These are phyloP conservation scores for Pleoardoris graminearum DNA, from an alignment of 2,329 filamentous ascomycete genomes.

Conservation along the genomic window DNA sequence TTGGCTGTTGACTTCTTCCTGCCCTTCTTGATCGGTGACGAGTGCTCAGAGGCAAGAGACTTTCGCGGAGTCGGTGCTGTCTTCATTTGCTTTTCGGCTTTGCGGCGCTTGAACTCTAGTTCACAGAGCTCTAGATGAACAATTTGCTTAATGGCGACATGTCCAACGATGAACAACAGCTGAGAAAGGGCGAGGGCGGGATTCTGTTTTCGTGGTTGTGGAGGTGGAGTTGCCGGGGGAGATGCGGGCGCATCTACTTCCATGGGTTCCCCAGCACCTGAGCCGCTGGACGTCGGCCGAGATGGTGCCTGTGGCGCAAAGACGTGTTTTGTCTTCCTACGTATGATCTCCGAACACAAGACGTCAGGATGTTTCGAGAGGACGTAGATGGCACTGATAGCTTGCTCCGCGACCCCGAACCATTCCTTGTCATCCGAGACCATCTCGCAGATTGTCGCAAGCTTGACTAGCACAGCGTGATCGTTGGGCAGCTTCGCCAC, in stretches of 20 bases:
- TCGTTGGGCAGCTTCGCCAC: constrained; percentile 85
- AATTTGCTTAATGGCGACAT: constrained; percentile 98
- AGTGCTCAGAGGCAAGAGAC: constrained; percentile 32
- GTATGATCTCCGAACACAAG: constrained; percentile 86
- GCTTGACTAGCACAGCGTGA: constrained; percentile 78
- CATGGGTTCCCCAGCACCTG: constrained; percentile 36
- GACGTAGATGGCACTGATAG: constrained; percentile 91
- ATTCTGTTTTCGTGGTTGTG: constrained; percentile 57
- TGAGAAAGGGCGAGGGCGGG: constrained; percentile 81
- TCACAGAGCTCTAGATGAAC: constrained; percentile 98
- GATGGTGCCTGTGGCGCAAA: constrained; percentile 62
- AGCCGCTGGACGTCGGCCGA: constrained; percentile 35
- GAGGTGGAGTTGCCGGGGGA: constrained; percentile 31
- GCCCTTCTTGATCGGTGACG: constrained; percentile 46
- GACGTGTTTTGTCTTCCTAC: constrained; percentile 81
- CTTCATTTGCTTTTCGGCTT: constrained; percentile 82
- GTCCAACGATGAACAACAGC: constrained; percentile 90
- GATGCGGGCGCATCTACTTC: constrained; percentile 27
- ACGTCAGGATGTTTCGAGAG: constrained; percentile 92
- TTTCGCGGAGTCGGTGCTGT: constrained; percentile 41
- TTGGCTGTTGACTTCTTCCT: constrained; percentile 45
- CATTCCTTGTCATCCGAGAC: constrained; percentile 91
- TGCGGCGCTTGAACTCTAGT: constrained; percentile 94
- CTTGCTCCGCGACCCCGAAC: constrained; percentile 91
- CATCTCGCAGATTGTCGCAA: constrained; percentile 84